These are phyloP conservation scores for Drechslera avenae DNA, from an alignment of 2,329 filamentous ascomycete species.

Conservation along the genomic window DNA sequence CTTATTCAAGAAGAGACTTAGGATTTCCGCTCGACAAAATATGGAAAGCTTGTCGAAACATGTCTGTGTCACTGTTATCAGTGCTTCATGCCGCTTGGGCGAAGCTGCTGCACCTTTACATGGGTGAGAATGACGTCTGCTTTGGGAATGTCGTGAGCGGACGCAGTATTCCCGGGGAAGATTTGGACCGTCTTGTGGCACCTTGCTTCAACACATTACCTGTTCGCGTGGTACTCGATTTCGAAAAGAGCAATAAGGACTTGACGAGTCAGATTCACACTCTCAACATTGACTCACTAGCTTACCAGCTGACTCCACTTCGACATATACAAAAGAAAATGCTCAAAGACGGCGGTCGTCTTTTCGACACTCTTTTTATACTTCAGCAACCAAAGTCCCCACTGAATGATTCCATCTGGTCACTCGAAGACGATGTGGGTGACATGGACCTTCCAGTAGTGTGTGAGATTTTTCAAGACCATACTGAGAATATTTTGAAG, in stretches of 20 bases:
- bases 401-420: constrained; percentile 58
- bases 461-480: constrained; percentile 70
- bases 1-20: constrained; percentile 36
- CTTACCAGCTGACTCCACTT: constrained; percentile 76
- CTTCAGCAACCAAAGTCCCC: constrained; percentile 66
- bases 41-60: constrained; percentile 27
- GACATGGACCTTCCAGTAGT: constrained; percentile 79
- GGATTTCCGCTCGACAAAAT: constrained; percentile 27
- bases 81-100: constrained; percentile 76
- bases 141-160: constrained; percentile 89
- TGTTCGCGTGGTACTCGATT: constrained; percentile 62
- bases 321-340: constrained; percentile 68
- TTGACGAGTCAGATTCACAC: constrained; percentile 66
- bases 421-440: constrained; percentile 56
- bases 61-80: constrained; percentile 60
- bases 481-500: constrained; percentile 57
- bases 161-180: constrained; percentile 68
- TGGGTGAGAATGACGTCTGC: constrained; percentile 69
- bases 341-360: constrained; percentile 53
- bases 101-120: constrained; percentile 63
- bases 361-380: constrained; percentile 83
- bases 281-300: constrained; percentile 65
- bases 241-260: constrained; percentile 58
- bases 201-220: constrained; percentile 93
- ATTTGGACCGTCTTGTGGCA: constrained; percentile 74